Conservation (phyloP, 805 yeast species). For the Saccharomyces mikatae region DNA sequence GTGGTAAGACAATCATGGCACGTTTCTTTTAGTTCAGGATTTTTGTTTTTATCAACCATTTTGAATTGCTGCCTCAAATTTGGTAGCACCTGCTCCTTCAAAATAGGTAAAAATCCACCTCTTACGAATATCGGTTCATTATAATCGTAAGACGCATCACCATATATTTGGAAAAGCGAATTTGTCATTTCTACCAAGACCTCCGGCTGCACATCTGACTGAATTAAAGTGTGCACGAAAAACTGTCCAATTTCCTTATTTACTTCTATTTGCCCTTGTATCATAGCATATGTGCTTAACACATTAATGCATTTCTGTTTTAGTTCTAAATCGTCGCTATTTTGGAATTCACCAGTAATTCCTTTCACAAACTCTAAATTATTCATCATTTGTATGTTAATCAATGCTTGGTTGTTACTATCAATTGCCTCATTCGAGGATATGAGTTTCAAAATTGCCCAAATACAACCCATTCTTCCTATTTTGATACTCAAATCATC, state of each 20-base stretch:
- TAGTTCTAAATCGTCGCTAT: slow-evolving; percentile 31
- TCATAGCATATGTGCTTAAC: slow-evolving; percentile 42
- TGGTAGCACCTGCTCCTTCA: slow-evolving; percentile 37
- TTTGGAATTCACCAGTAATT: background rate
- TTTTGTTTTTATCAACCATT: slow-evolving; percentile 57
- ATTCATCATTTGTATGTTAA: slow-evolving; percentile 12
- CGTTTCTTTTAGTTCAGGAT: slow-evolving; percentile 46
- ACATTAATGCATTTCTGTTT: slow-evolving; percentile 38
- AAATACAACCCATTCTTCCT: slow-evolving; percentile 35
- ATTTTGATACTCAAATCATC: slow-evolving; percentile 27
- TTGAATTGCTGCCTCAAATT: slow-evolving; percentile 48
- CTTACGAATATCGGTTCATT: slow-evolving; percentile 61
- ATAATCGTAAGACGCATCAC: slow-evolving; percentile 60
- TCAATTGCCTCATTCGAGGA: slow-evolving; percentile 12
- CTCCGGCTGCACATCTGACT: slow-evolving; percentile 27
- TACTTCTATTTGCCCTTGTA: slow-evolving; percentile 37
- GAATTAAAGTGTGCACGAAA: slow-evolving; percentile 30
- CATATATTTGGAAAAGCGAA: slow-evolving; percentile 67
- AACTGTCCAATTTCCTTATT: slow-evolving; percentile 41
- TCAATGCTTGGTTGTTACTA: slow-evolving; percentile 8
- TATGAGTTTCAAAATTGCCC: slow-evolving; percentile 36
- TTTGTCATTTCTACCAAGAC: slow-evolving; percentile 55
- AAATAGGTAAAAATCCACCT: slow-evolving; percentile 36
- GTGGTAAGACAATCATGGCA: slow-evolving; percentile 64
- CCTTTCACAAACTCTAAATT: slow-evolving; percentile 24